Percentiles rank a stretch among this genome's conserved stretches.
phyloP scores from a whole-genome alignment of 192 early-diverging fungal genomes.

The Entomortierella parvispora region DNA sequence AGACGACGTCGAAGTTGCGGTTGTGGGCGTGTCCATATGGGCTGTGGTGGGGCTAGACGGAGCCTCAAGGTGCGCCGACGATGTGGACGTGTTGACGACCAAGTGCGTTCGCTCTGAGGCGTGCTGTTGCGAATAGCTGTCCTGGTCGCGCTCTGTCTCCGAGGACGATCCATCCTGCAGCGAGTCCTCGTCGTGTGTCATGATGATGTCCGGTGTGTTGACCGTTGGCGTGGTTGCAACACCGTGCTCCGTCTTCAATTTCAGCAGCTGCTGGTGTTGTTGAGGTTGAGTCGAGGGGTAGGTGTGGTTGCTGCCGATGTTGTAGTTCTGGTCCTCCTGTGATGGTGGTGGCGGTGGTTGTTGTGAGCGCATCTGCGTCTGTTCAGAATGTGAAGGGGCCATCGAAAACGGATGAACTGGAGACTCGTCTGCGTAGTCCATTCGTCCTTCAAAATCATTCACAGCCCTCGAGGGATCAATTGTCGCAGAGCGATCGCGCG shows the following conservation, averaged over 20 bases:
- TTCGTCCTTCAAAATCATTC: too few species aligned
- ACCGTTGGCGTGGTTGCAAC: background rate
- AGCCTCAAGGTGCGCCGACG: constrained; percentile 2
- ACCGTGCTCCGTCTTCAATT: constrained; percentile 27
- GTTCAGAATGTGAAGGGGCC: constrained; percentile 5
- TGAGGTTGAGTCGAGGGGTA: constrained; percentile 23
- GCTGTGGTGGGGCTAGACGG: constrained; percentile 17
- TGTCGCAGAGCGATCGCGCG: too few species aligned
- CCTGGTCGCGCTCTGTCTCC: background rate
- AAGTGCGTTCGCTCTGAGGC: constrained; percentile 6
- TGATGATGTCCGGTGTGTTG: constrained; percentile 22
- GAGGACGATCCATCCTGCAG: background rate
- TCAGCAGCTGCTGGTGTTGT: constrained; percentile 39
- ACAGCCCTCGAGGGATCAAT: too few species aligned
- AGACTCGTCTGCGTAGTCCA: background rate
- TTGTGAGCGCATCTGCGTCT: background rate
- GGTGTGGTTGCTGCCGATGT: background rate
- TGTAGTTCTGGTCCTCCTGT: background rate
- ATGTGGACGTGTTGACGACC: constrained; percentile 29
- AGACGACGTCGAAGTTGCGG: constrained; percentile 13
- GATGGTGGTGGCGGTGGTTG: background rate
- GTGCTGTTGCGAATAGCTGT: background rate
- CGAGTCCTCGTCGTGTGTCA: constrained; percentile 19
- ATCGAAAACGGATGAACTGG: background rate
- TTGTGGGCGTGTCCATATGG: constrained; percentile 17